Evolutionary conservation across 31 red algal genomes (phyloP), one percentile per base, ranked within the genome.

Genomic region (Bonnemaisonia californica): DNA sequence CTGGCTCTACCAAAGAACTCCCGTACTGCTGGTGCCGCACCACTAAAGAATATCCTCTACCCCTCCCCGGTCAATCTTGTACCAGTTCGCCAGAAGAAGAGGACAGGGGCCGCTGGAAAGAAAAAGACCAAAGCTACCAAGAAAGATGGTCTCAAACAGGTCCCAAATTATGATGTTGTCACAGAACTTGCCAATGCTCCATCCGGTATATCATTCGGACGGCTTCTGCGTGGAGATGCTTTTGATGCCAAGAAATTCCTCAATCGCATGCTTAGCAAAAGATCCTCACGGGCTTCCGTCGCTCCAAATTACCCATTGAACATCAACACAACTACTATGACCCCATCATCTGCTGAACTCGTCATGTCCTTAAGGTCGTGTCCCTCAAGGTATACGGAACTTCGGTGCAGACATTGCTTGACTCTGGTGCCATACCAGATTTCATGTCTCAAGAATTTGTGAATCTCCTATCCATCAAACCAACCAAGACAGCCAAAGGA

Each of bases 371-470:
- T 4, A 75, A 75, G 71, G 12, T 54, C 23, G 39, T 21, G 4
- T 8, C 27, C 5, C 21, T 23, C 8, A 75, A 54, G 7, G 71
- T 75, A 3, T 23, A 22, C 0, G 71, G 71, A 12, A 4, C 22
- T 19, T 4, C 11, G 27, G 22, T 12, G 18, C 11, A 9, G 24
- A 29, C 41, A 0, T 75, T 56, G 38, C 41, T 75, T 54, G 71
- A 75, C 28, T 75, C 71, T 5, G 39, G 71, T 22, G 41, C 71
- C 5, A 48, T 75, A 9, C 71, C 1, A 75, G 41, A 75, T 22
- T 36, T 75, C 30, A 29, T 75, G 55, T 75, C 38, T 54, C 41
- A 22, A 9, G 27, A 16, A 9, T 21, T 56, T 13, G 41, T 19
- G 22, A 22, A 54, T 9, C 11, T 13, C 3, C 39, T 75, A 9